Percentiles rank a stretch among this genome's conserved stretches.
These are phyloP conservation scores for Aureobasidium sp. DNA, from an alignment of 2,329 filamentous ascomycete genomes.

Conservation along the genomic window DNA sequence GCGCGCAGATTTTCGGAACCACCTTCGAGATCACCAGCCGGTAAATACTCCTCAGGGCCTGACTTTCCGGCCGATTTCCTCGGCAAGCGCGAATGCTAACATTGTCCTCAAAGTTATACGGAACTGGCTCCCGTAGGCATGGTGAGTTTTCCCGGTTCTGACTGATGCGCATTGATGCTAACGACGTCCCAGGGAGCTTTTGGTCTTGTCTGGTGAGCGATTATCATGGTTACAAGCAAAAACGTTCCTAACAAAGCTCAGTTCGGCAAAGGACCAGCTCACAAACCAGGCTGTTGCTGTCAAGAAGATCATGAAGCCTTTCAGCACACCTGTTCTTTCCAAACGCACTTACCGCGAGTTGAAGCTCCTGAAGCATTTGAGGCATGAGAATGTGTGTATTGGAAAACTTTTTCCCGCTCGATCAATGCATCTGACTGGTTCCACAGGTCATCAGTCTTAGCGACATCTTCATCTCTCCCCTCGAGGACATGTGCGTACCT, in stretches of 20 bases:
- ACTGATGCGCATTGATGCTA: neutral
- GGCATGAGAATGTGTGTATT: conserved; percentile 78
- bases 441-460: conserved; percentile 83
- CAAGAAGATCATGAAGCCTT: conserved; percentile 99
- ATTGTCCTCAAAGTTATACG: conserved; percentile 61
- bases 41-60: conserved; percentile 39
- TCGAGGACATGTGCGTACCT: conserved; percentile 80
- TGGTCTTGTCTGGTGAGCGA: conserved; percentile 78
- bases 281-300: conserved; percentile 94
- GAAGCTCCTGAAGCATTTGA: conserved; percentile 92
- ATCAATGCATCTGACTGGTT: neutral
- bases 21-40: conserved; percentile 99
- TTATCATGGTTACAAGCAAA: neutral
- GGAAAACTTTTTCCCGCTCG: neutral
- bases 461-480: conserved; percentile 98
- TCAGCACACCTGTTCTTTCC: conserved; percentile 96
- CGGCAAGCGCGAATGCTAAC: neutral
- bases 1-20: conserved; percentile 98
- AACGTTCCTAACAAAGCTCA: conserved; percentile 31
- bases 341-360: conserved; percentile 97
- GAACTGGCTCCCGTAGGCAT: conserved; percentile 98
- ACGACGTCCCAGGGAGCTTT: conserved; percentile 58
- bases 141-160: conserved; percentile 26
- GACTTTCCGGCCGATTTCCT: neutral
- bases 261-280: conserved; percentile 95